Conservation (phyloP, 257 asterid genomes). For the Petunia secreta region DNA sequence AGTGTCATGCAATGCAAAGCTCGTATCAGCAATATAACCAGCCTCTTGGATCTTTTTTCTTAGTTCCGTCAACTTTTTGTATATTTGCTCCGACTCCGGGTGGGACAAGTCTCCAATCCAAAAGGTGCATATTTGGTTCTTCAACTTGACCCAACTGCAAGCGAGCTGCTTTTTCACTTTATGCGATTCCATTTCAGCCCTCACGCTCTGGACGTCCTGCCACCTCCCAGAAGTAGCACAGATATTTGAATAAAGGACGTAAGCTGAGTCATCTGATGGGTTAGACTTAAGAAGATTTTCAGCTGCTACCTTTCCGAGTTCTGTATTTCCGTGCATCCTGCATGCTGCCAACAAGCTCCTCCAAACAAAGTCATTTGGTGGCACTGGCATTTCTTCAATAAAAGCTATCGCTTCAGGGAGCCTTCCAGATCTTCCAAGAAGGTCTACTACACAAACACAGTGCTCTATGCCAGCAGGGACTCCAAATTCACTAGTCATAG, state of each 20-base stretch:
- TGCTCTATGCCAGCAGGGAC: conserved; percentile 76
- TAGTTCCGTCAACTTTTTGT: conserved; percentile 50
- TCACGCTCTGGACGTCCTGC: conserved; percentile 62
- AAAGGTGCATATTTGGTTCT: conserved; percentile 58
- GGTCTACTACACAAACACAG: conserved; percentile 83
- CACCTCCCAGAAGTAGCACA: conserved; percentile 78
- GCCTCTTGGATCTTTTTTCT: conserved; percentile 62
- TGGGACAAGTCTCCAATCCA: conserved; percentile 71
- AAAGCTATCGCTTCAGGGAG: conserved; percentile 72
- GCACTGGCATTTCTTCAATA: conserved; percentile 68
- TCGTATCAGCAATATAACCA: conserved; percentile 74
- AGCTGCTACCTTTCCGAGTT: conserved; percentile 67
- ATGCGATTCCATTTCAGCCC: conserved; percentile 66
- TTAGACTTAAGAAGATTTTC: conserved; percentile 56
- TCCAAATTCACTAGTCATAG: conserved; percentile 62
- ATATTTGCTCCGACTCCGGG: conserved; percentile 48
- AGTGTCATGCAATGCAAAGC: conserved; percentile 78
- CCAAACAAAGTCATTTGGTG: conserved; percentile 79
- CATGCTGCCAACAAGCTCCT: conserved; percentile 71
- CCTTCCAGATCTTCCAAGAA: conserved; percentile 84
- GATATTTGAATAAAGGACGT: conserved; percentile 77
- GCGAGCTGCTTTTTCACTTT: conserved; percentile 73
- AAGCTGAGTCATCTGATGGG: conserved; percentile 86
- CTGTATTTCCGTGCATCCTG: conserved; percentile 66
- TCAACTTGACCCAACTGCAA: conserved; percentile 74